Evolutionary conservation across 73 alveolate species (phyloP), one percentile per base, ranked within the genome.

Genomic region (Diophrys sp.): DNA sequence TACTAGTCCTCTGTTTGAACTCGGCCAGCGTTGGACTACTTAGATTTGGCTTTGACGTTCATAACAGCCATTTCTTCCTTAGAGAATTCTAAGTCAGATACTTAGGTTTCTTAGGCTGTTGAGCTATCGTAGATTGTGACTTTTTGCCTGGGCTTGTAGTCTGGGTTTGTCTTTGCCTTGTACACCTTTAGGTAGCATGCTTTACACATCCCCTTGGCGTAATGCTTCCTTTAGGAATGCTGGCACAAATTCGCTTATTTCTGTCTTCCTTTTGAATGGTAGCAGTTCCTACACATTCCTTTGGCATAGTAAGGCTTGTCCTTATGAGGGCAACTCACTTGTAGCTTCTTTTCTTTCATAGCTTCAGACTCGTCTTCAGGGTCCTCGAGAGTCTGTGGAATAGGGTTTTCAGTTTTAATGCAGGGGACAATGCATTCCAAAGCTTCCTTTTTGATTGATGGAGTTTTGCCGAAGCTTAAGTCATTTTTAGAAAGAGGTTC

Each of bases 251-350:
- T 80, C 23, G 97, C 94, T 62, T 89, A 79, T 73, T 89, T 91
- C 68, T 44, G 32, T 27, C 74, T 71, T 2, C 97, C 97, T 80
- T 81, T 53, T 32, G 91, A 78, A 73, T 91, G 97, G 80, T 91
- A 91, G 56, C 97, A 91, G 76, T 88, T 91, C 54, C 88, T 80
- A 85, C 97, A 91, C 97, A 91, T 91, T n/a, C 94, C 94, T 71
- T 91, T 91, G 1, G 97, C 97, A 84, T 91, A 91, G 44, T 89
- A 62, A 11, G 88, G 90, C 54, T 91, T 87, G 55, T 94, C 87
- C 26, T 78, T 80, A 56, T 94, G 98, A 68, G 62, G 62, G 18
- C 62, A 44, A 18, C n/a, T 44, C n/a, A 44, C 62, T 18, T 44
- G 5, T 44, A 44, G 18, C 18, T 44, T 44, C 18, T 44, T 44